Base-by-base conservation (phyloP, 768 basidiomycete genomes). In the Hericium coralloides region DNA sequence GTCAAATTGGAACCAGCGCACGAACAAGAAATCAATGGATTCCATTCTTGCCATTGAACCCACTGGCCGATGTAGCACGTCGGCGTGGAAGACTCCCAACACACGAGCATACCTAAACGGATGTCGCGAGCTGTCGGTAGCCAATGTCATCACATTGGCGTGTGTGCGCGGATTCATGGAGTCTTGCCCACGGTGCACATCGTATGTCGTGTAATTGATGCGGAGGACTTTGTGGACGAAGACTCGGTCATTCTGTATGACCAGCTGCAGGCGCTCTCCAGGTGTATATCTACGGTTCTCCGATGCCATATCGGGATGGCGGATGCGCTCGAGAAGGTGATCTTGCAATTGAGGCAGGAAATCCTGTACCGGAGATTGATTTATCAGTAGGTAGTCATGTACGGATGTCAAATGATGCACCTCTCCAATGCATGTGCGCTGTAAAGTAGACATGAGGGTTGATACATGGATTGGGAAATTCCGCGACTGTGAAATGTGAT, bases 51-150 rank as follows among this genome's bases (percentile, higher is more conserved):
- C 3, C 38, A 43, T 31, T 12, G 17, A 37, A 12, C 52, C n/a
- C 5, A 51, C 54, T 0, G 1, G 3, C 17, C 58, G 57, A 38
- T 64, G 62, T 18, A 54, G 38, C 6, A 72, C 65, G 23, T 66
- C 52, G 2, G 60, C 61, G 52, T 70, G 70, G 55, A 65, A 73
- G 0, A 72, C 63, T 1, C 62, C 53, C 1, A 72, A 36, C 2
- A 75, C 65, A 0, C 55, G 58, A 0, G 67, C 68, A 61, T 73
- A 75, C 64, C 65, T 65, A 54, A 63, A 75, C 1, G 65, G 69
- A 26, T 52, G 52, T 1, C n/a, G n/a, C 0, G 18, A 10, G 26
- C 25, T 25, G 6, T 38, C 50, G 14, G 49, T 38, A 12, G 61
- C 59, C 1, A 63, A 57, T 0, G 60, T 12, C 67, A 70, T 68